Base-by-base conservation (phyloP, 2,329 filamentous ascomycete genomes). In the Botrytis medusae region DNA sequence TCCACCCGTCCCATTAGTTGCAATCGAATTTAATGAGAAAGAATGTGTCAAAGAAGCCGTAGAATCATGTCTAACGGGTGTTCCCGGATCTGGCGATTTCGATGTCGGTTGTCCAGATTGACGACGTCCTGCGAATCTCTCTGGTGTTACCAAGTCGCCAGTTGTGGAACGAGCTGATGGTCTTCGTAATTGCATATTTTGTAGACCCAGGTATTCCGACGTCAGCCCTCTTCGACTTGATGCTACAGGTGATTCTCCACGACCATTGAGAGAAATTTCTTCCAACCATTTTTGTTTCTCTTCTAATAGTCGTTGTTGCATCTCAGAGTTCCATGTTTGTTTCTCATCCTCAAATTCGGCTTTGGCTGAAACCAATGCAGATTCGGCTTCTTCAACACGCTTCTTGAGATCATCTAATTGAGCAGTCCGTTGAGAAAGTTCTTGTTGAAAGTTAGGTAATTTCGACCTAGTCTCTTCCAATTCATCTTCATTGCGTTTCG, bases 401-500 rank as follows among this genome's bases (percentile, higher is more conserved):
- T 87, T 87, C 75, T 90, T 89, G 4, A 97, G 83, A 25, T 86
- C 83, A 63, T 90, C 87, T 40, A 92, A 82, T 75, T 90, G 86
- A 5, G 86, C 84, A 71, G 88, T 88, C 72, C 89, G 88, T 34
- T 87, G 84, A 22, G 87, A 84, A 3, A 93, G 83, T 73, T 94
- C 91, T 74, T 89, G 86, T 73, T 92, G 88, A 12, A 91, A 85
- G 25, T 84, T 86, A n/a, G 88, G 86, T n/a, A 92, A 85, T 72
- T 89, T 88, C 54, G 86, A 90, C 78, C 86, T 88, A 75, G 89
- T 85, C 69, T 88, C 87, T 79, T 98, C 94, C 9, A 97, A 83
- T 77, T 98, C 94, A 77, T 97, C 93, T 81, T 97, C 94, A 34
- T 92, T 78, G 18, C 76, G 76, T 74, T 82, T 89, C 18, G 85